Evolutionary conservation across 148 eudicot genomes (phyloP).

Genomic region (Oxyria digyna): DNA sequence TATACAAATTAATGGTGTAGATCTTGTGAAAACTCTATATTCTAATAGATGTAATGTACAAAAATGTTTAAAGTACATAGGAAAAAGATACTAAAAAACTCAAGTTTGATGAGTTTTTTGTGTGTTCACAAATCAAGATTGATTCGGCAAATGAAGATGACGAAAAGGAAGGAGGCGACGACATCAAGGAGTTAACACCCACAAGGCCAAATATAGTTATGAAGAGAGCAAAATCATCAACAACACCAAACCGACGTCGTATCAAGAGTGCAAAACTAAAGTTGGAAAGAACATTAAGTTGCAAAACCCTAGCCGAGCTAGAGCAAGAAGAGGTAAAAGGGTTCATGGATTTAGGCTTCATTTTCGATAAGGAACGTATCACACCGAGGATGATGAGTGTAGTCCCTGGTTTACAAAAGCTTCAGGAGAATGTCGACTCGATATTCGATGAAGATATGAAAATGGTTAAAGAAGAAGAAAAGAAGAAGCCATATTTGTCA

Average conservation of each 20-base stretch:
- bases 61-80: neutral
- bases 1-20: neutral
- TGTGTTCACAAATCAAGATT: neutral
- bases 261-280: neutral
- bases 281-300: neutral
- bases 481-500: slow-evolving; percentile 1
- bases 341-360: slow-evolving; percentile 7
- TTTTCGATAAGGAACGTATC: neutral
- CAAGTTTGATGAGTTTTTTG: neutral
- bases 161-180: neutral
- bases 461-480: neutral
- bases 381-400: slow-evolving; percentile 7
- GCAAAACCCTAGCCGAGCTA: slow-evolving; percentile 6
- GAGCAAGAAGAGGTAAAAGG: slow-evolving; percentile 8
- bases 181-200: neutral
- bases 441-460: neutral
- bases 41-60: neutral
- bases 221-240: neutral
- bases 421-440: no score
- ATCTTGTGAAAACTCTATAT: no score
- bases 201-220: neutral
- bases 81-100: neutral
- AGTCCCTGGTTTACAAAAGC: neutral
- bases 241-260: neutral
- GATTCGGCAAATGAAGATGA: neutral